Base-by-base conservation (phyloP, 108 stramenopile species). In the Nitzschia palea region DNA sequence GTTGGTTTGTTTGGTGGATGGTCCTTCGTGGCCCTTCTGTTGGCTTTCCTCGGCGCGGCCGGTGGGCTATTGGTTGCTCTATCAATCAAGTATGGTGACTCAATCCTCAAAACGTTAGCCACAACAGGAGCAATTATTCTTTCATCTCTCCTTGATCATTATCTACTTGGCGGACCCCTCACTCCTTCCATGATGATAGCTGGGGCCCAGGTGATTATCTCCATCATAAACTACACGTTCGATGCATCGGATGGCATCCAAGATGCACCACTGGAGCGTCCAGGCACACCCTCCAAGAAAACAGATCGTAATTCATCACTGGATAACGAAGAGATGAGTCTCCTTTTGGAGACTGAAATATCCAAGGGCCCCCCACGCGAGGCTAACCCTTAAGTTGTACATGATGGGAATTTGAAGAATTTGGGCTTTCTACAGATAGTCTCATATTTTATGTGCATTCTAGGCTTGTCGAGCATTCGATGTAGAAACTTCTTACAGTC, bases 31-130 rank as follows among this genome's bases (percentile, higher is more conserved):
- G 82, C 89, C 10, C 60, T 76, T 4, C 12, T 85, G 44, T 54
- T 95, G 50, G 30, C 91, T 15, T 44, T 83, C 12, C 62, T 96
- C 52, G 89, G 91, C 32, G 93, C 93, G 23, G 94, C 90, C 1
- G 95, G 95, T 55, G 95, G 97, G 15, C 45, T 98, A 61, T 68
- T 96, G 42, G 97, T 98, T 50, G 97, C 97, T 17, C 69, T 96
- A 15, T 92, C 89, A 27, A 89, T 96, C 77, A 98, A 98, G 74
- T 84, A 96, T 64, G 94, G 93, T 30, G 95, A 98, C 68, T 81
- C 91, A 12, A 93, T 98, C 55, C 70, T 98, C 60, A 98, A 98
- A 76, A 96, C 95, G 5, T 73, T 96, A 56, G 97, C 97, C 17
- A 89, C 88, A 3, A 94, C 89, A 20, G 93, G 93, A 27, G 88